phyloP scores from a whole-genome alignment of 2,329 filamentous ascomycete species.

The Colletotrichum cuscutae region DNA sequence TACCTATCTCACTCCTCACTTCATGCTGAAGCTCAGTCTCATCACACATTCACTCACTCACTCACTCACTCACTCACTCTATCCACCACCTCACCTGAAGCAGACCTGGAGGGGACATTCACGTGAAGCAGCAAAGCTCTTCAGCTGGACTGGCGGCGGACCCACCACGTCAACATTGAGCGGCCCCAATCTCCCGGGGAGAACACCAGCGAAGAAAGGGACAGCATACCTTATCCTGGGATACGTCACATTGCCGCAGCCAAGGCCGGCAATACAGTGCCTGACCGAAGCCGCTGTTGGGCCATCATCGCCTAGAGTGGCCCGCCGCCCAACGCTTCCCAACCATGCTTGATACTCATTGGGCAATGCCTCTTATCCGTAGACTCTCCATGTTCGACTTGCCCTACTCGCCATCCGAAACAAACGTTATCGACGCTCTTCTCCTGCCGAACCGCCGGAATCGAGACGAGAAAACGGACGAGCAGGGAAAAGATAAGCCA shows the following conservation, averaged over 20 bases:
- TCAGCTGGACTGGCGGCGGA: slow-evolving; percentile 16
- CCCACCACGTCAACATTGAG: slow-evolving; percentile 9
- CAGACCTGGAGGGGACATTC: background rate
- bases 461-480: background rate
- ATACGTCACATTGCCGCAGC: slow-evolving; percentile 22
- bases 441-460: background rate
- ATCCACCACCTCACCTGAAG: background rate
- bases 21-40: background rate
- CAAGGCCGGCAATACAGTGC: slow-evolving; percentile 10
- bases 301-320: background rate
- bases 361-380: slow-evolving; percentile 3
- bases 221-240: background rate
- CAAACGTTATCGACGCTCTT: slow-evolving; percentile 9
- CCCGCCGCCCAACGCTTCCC: background rate
- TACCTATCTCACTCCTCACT: background rate
- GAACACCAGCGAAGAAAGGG: background rate
- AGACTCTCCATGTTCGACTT: background rate
- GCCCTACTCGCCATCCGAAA: background rate
- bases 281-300: slow-evolving; percentile 10
- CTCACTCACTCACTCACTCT: background rate
- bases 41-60: background rate
- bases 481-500: background rate
- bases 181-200: slow-evolving; percentile 5
- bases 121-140: slow-evolving; percentile 25
- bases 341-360: background rate